These are phyloP conservation scores for Chrysoporthe austroafricana DNA, from an alignment of 2,329 filamentous ascomycete genomes.

Conservation along the genomic window DNA sequence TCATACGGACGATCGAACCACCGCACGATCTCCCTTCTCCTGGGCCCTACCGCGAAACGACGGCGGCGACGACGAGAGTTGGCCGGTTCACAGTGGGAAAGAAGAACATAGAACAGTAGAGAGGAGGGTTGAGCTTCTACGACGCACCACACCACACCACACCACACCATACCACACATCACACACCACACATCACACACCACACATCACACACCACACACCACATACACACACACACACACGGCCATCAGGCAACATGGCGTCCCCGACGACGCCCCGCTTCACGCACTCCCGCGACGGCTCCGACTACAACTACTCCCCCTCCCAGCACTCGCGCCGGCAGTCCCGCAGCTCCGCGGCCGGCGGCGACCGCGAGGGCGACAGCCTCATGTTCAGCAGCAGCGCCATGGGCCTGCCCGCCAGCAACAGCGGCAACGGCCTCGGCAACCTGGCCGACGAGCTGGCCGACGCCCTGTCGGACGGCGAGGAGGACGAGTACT, in stretches of 20 bases:
- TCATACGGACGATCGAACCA: background rate
- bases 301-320: conserved; percentile 56
- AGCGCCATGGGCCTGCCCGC: conserved; percentile 43
- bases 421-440: conserved; percentile 54
- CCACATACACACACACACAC: background rate
- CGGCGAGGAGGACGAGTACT: conserved; percentile 58
- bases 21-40: background rate
- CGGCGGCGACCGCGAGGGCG: conserved; percentile 43
- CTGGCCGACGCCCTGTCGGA: conserved; percentile 73
- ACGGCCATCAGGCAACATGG: conserved; percentile 42
- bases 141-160: conserved; percentile 4
- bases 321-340: conserved; percentile 48
- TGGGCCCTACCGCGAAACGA: background rate
- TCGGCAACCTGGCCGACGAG: conserved; percentile 82
- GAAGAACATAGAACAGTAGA: too few relatives aligned
- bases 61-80: background rate
- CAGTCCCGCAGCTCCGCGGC: conserved; percentile 45
- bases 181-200: conserved; percentile 18
- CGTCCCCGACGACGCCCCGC: conserved; percentile 58
- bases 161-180: conserved; percentile 9
- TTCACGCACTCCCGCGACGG: conserved; percentile 58
- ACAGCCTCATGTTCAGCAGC: conserved; percentile 50
- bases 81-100: background rate
- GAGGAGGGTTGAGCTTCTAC: background rate
- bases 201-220: conserved; percentile 22